Evolutionary conservation across 768 basidiomycete genomes (phyloP), one percentile per base, ranked within the genome.

Genomic region (Collybiopsis luxurians): DNA sequence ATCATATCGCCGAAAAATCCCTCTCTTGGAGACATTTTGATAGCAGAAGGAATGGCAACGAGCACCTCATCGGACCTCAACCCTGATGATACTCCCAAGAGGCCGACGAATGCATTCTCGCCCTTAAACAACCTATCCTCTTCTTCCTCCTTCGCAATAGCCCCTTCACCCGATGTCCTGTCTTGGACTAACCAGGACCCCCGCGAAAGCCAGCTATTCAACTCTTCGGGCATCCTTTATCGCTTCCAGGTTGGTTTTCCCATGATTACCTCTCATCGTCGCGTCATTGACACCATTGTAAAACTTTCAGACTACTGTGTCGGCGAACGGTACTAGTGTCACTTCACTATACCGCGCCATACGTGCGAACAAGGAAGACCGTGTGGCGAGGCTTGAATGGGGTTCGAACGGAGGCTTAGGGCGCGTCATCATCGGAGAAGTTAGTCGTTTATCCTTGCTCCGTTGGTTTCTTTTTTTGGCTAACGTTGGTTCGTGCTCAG

Each of bases 171-270:
- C 56, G 81, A 84, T 58, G 77, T 90, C 48, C 81, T 92, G 69
- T 90, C 86, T 53, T 94, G 91, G 91, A 92, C 91, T 45, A 90
- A 87, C 72, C 85, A 87, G 64, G 90, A 93, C 71, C 87, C 89
- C 63, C 86, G 89, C 48, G 86, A 91, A 69, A 93, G 92, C 65
- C 77, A 83, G 51, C 79, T 94, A 57, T 93, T 92, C 75, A 90
- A 89, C 66, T 80, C 84, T 30, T 90, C 84, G 82, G 90, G 90
- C 57, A 79, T 90, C 53, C 75, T 89, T 61, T 92, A 92, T 73
- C 87, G 89, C 66, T 91, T 91, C 72, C 82, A 86, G 72, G 90
- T n/a, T 89, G 62, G 76, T 66, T 31, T 28, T 56, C 55, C 3
- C 6, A 26, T 24, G n/a, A 5, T 34, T 67, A 60, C 59, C 61